These are phyloP conservation scores for Phytophthora multivora DNA, from an alignment of 352 stramenopile species.

Conservation along the genomic window DNA sequence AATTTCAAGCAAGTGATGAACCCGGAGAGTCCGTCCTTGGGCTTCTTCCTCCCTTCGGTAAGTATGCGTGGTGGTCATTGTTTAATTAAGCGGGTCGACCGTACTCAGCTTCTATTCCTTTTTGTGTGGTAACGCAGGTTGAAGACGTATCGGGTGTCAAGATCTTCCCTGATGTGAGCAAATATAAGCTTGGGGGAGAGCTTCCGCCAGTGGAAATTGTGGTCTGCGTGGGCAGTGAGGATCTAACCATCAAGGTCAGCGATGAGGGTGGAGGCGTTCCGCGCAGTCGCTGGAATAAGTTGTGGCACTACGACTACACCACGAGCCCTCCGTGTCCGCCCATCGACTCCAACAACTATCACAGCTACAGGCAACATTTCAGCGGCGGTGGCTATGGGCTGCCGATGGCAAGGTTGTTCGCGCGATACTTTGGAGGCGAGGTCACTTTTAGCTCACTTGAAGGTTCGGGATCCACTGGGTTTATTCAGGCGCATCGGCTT, in stretches of 20 bases:
- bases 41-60: slow-evolving; percentile 78
- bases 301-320: slow-evolving; percentile 99
- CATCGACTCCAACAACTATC: slow-evolving; percentile 68
- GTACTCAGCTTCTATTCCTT: background rate
- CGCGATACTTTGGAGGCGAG: slow-evolving; percentile 98
- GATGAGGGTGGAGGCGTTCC: slow-evolving; percentile 98
- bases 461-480: slow-evolving; percentile 96
- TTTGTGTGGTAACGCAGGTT: slow-evolving; percentile 12
- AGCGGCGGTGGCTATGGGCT: slow-evolving; percentile 96
- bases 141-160: slow-evolving; percentile 71
- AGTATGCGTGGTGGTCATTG: background rate
- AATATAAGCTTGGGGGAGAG: slow-evolving; percentile 58
- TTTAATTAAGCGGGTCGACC: background rate
- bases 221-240: slow-evolving; percentile 96
- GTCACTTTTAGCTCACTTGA: slow-evolving; percentile 99
- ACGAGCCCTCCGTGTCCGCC: slow-evolving; percentile 84
- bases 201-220: slow-evolving; percentile 96
- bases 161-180: slow-evolving; percentile 79
- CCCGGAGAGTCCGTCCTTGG: slow-evolving; percentile 58
- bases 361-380: slow-evolving; percentile 86
- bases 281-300: slow-evolving; percentile 95
- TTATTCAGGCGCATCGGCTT: slow-evolving; percentile 80
- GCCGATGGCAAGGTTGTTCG: slow-evolving; percentile 92
- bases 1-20: slow-evolving; percentile 75
- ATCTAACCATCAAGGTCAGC: slow-evolving; percentile 97